These are phyloP conservation scores for Sporothrix humicola DNA, from an alignment of 2,329 filamentous ascomycete species.

Conservation along the genomic window DNA sequence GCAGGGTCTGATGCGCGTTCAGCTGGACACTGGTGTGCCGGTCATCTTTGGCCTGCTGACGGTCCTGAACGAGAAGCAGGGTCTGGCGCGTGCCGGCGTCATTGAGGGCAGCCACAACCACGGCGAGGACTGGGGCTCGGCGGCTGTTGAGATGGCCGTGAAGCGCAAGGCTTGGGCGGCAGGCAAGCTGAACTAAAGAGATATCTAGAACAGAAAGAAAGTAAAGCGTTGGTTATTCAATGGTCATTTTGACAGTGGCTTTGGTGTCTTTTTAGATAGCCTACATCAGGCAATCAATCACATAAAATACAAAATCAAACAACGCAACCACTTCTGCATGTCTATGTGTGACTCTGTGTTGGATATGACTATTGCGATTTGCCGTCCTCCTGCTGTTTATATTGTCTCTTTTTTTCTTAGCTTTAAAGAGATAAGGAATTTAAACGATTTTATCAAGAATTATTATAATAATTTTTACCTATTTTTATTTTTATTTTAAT, in stretches of 20 bases:
- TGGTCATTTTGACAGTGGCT: neutral
- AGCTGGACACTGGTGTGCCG: constrained; percentile 85
- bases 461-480: too few species aligned
- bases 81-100: constrained; percentile 80
- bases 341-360: too few species aligned
- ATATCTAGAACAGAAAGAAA: neutral
- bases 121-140: constrained; percentile 93
- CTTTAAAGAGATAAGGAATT: too few species aligned
- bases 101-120: constrained; percentile 79
- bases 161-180: constrained; percentile 85
- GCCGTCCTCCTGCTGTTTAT: too few species aligned
- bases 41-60: constrained; percentile 93
- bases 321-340: too few species aligned
- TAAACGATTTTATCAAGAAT: too few species aligned
- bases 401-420: too few species aligned
- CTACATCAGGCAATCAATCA: too few species aligned
- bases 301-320: too few species aligned
- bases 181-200: constrained; percentile 58
- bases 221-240: constrained; percentile 23
- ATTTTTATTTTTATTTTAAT: too few species aligned
- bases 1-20: constrained; percentile 92
- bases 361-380: too few species aligned
- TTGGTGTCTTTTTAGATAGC: too few species aligned
- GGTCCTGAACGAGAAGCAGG: constrained; percentile 86
- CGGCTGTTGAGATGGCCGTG: constrained; percentile 89